Evolutionary conservation across 768 basidiomycete species (phyloP), one percentile per base, ranked within the genome.

Genomic region (Stropharia rugosoannulata): DNA sequence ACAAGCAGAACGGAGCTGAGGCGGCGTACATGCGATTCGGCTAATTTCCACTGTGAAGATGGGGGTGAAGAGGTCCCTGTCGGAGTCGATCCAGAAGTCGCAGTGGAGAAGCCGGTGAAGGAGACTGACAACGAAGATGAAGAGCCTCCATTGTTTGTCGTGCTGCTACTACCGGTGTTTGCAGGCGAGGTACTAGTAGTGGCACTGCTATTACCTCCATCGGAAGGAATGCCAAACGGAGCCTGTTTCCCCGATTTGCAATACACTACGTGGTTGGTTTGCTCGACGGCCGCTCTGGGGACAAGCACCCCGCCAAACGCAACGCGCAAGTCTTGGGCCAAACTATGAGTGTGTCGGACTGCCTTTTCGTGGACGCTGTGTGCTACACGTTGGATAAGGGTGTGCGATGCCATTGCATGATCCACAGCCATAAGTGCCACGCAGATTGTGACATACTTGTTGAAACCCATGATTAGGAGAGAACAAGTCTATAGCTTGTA

Each of bases 271-370:
- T 70, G 67, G 35, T 67, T 59, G 50, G 60, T 51, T 59, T 52
- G 45, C 39, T 45, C 49, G 52, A 55, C 51, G 49, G 40, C 59
- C 60, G 72, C 73, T 51, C 81, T 76, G 12, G 78, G 66, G 29
- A 78, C 70, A 10, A 86, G 73, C 22, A 86, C 70, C 19, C 79
- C 75, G 18, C 78, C 71, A 63, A 91, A 83, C 11, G 85, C 86
- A 35, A 84, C 64, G 27, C 88, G 85, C 54, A 92, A 75, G 68
- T 92, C 90, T 53, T 77, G 78, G 15, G 88, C 86, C 27, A 92
- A 74, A 52, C 70, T 78, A 45, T 80, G 78, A 40, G 86, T 89
- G 54, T 81, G 82, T 54, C 75, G 78, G 42, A 80, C 66, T 29
- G 87, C 86, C 55, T 75, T 73, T 27, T 72, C 74, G 64, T 87